Evolutionary conservation across 108 stramenopile genomes (phyloP).

Genomic region (Fragilaria crotonensis): DNA sequence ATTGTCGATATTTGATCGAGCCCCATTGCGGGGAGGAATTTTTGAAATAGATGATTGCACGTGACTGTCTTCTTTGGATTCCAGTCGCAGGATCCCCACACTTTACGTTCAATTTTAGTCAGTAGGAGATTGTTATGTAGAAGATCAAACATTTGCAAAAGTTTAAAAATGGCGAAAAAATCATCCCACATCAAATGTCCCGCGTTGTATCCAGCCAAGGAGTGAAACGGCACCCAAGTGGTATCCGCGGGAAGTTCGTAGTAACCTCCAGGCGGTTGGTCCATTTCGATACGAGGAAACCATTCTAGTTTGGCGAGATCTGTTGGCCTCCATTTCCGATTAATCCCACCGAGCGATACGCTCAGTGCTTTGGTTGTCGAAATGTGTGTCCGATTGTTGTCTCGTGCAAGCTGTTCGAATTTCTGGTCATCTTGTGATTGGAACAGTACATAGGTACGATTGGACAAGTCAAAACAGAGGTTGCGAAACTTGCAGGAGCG

Average conservation of each 20-base stretch:
- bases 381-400: neutral
- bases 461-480: constrained; percentile 33
- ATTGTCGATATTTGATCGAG: neutral
- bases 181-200: constrained; percentile 61
- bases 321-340: constrained; percentile 38
- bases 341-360: constrained; percentile 38
- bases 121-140: constrained; percentile 9
- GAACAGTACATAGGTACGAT: constrained; percentile 43
- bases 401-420: neutral
- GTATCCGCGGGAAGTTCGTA: constrained; percentile 22
- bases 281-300: constrained; percentile 31
- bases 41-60: constrained; percentile 1
- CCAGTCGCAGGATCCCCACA: neutral
- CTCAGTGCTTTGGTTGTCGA: neutral
- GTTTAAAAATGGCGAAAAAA: constrained; percentile 38
- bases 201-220: constrained; percentile 40
- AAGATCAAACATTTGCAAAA: constrained; percentile 34
- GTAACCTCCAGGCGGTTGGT: neutral
- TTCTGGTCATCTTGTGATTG: constrained; percentile 7
- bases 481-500: constrained; percentile 30
- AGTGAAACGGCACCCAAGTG: constrained; percentile 49
- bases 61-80: neutral
- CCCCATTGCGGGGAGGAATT: constrained; percentile 8
- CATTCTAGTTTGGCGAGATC: constrained; percentile 23
- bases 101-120: neutral